Evolutionary conservation across 1,284 basidiomycete genomes (phyloP), one percentile per base, ranked within the genome.

Genomic region (Hortiboletus rubellus): DNA sequence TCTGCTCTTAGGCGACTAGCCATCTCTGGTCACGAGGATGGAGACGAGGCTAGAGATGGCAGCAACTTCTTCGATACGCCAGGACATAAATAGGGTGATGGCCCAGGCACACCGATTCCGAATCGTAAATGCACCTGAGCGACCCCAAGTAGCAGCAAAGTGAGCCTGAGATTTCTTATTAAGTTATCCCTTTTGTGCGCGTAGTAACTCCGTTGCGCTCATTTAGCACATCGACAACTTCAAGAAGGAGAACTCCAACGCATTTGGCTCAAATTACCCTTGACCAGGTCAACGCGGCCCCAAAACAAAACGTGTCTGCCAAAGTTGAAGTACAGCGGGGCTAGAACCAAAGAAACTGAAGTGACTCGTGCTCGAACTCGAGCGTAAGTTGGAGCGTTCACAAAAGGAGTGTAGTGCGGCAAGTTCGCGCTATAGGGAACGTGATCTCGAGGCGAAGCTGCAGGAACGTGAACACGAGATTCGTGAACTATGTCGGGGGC

Each of bases 281-380:
- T 0, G 94, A 96, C 70, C 91, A 96, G 66, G 89, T 96, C 71
- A 91, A 96, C 68, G 87, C 88, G 7, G 92, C 91, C 3, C 82
- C 96, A 48, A 94, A 95, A 67, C 94, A 97, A 73, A 97, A 97
- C 67, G 93, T 96, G 66, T 90, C 89, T 63, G 86, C 97, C 72
- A 96, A 96, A 72, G 89, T 96, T 65, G 93, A 96, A 71, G 92
- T 95, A 12, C 91, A 96, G 65, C 89, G 94, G 86, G 91, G n/a
- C 86, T 92, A 75, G 95, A 97, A 74, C 83, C 95, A 67, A 97
- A 97, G 79, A 92, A 91, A 72, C 81, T 94, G 59, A 94, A 94
- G 76, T 94, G 95, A 73, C 83, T 94, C 31, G 81, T 96, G 2
- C 75, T 93, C 24, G 92, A 95, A 66, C 83, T 92, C 22, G 89